Conservation (phyloP, 1,284 basidiomycete genomes). For the Rhodotorula sp. region DNA sequence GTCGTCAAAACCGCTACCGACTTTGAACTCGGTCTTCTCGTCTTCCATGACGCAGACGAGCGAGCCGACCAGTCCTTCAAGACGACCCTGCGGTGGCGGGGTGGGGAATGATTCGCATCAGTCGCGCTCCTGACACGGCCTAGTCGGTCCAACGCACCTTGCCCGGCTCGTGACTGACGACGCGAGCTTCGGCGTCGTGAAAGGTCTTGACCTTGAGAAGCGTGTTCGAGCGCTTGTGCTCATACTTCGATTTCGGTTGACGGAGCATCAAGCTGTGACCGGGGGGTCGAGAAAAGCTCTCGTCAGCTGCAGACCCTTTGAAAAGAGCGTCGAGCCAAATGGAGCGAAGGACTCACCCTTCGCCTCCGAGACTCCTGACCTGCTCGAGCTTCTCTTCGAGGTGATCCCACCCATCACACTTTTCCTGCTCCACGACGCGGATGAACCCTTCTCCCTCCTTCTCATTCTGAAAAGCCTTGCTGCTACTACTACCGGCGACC, state of each 20-base stretch:
- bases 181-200: constrained; percentile 65
- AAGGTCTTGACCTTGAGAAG: constrained; percentile 68
- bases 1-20: constrained; percentile 57
- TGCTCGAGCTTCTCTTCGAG: constrained; percentile 59
- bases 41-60: constrained; percentile 64
- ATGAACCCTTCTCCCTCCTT: constrained; percentile 55
- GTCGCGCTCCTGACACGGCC: neutral
- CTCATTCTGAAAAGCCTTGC: constrained; percentile 58
- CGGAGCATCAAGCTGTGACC: constrained; percentile 60
- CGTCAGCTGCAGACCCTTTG: neutral
- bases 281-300: neutral
- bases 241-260: constrained; percentile 58
- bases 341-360: constrained; percentile 51
- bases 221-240: constrained; percentile 57
- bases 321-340: no score
- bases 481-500: neutral
- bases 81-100: constrained; percentile 50
- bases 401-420: constrained; percentile 56
- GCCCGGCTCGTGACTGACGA: constrained; percentile 60
- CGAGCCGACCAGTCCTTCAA: constrained; percentile 58
- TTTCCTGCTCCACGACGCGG: constrained; percentile 58
- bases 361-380: constrained; percentile 60
- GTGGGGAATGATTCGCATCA: neutral
- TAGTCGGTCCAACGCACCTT: constrained; percentile 44
- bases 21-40: constrained; percentile 59